phyloP scores from a whole-genome alignment of 371 early-diverging fungal species.

The Gilbertella persicaria region DNA sequence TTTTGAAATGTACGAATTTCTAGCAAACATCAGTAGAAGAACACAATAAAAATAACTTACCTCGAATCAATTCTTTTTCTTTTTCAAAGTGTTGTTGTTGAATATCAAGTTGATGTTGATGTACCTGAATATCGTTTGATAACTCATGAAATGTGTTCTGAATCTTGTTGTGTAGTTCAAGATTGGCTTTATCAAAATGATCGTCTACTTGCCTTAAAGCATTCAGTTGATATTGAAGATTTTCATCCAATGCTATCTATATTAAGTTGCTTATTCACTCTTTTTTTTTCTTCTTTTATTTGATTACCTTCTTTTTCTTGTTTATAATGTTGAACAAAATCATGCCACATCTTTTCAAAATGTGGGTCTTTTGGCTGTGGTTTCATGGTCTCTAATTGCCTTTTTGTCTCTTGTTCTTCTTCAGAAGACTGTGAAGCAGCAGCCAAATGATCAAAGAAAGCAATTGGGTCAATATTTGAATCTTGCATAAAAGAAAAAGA shows the following conservation, averaged over 20 bases:
- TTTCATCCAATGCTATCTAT: slow-evolving; percentile 19
- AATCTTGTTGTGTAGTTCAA: slow-evolving; percentile 27
- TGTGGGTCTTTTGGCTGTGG: not conserved
- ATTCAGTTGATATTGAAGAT: slow-evolving; percentile 24
- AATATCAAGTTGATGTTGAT: slow-evolving; percentile 15
- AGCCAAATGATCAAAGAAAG: slow-evolving; percentile 27
- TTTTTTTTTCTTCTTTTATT: not conserved
- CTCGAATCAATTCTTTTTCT: slow-evolving; percentile 28
- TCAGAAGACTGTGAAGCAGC: slow-evolving; percentile 14
- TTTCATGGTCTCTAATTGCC: slow-evolving; percentile 2
- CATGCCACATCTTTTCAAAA: slow-evolving; percentile 17
- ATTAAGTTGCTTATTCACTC: not conserved
- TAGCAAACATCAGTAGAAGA: no score
- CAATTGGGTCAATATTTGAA: slow-evolving; percentile 21
- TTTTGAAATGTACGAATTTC: slow-evolving; percentile 32
- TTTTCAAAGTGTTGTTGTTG: slow-evolving; percentile 29
- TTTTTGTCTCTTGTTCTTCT: slow-evolving; percentile 1
- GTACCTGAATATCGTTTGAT: slow-evolving; percentile 20
- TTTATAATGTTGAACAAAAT: slow-evolving; percentile 23
- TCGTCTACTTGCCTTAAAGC: slow-evolving; percentile 34
- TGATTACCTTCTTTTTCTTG: slow-evolving; percentile 29
- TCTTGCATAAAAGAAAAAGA: slow-evolving; percentile 3
- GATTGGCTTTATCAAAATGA: slow-evolving; percentile 24
- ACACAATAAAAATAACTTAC: no score
- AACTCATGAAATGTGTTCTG: slow-evolving; percentile 23